phyloP scores from a whole-genome alignment of 129 eudicot genomes.

The Centrapalus pauciflorus region DNA sequence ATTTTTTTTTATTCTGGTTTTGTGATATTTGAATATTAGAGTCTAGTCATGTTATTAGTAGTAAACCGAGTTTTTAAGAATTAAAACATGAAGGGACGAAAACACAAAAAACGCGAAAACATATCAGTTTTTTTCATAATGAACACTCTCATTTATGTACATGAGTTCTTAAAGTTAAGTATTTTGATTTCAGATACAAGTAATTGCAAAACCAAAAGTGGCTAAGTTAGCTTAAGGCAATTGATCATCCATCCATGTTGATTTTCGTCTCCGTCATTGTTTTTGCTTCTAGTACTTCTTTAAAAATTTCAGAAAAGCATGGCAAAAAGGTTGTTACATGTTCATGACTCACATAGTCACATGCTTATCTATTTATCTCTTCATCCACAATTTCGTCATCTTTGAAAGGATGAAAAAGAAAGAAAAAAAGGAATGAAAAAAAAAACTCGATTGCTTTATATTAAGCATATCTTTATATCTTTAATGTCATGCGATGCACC shows the following conservation, averaged over 20 bases:
- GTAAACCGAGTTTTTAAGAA: too few species aligned
- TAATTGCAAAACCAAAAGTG: too few species aligned
- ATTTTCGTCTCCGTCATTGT: neutral
- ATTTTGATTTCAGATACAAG: too few species aligned
- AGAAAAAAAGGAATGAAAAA: neutral
- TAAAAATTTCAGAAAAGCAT: neutral
- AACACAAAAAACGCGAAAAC: too few species aligned
- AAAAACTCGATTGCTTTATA: neutral
- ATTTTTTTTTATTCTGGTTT: too few species aligned
- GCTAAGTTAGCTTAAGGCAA: neutral
- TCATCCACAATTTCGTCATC: neutral
- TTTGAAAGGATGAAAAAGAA: neutral
- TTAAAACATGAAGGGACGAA: too few species aligned
- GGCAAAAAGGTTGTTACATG: slow-evolving; percentile 1
- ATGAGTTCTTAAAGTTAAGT: too few species aligned
- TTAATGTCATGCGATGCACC: slow-evolving; percentile 1
- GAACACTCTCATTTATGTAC: too few species aligned
- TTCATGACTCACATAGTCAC: slow-evolving; percentile 3
- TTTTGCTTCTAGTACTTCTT: neutral
- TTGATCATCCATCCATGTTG: neutral
- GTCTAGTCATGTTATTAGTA: too few species aligned
- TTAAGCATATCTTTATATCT: neutral
- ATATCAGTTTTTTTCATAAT: too few species aligned
- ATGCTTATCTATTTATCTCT: neutral
- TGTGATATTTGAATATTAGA: too few species aligned